phyloP scores from a whole-genome alignment of 2,329 filamentous ascomycete species.

The Coleophoma eucalyptorum region DNA sequence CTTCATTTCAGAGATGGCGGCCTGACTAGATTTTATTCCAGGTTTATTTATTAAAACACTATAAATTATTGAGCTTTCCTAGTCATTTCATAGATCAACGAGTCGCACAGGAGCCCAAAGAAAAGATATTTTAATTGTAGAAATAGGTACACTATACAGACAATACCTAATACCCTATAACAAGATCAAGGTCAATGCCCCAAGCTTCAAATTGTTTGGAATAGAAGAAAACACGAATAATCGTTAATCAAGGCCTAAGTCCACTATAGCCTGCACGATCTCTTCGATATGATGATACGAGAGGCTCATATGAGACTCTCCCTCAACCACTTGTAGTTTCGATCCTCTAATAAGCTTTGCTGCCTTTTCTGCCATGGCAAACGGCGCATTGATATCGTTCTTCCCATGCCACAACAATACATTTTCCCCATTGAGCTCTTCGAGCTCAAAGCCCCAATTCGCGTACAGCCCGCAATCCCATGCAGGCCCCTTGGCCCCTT shows the following conservation, averaged over 20 bases:
- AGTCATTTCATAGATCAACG: too few species aligned
- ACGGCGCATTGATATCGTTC: constrained; percentile 11
- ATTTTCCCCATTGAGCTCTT: constrained; percentile 6
- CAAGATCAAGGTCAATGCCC: too few species aligned
- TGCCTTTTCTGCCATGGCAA: constrained; percentile 9
- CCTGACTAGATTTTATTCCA: too few species aligned
- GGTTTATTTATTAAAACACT: too few species aligned
- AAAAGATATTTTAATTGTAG: too few species aligned
- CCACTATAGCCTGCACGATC: not conserved
- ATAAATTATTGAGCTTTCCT: too few species aligned
- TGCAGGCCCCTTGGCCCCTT: constrained; percentile 6
- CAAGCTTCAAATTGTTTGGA: too few species aligned
- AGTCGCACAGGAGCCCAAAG: too few species aligned
- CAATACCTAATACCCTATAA: too few species aligned
- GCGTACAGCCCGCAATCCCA: constrained; percentile 5
- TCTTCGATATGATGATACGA: constrained; percentile 6
- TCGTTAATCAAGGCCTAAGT: not conserved
- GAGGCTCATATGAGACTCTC: constrained; percentile 10
- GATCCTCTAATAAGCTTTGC: constrained; percentile 1
- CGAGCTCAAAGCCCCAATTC: constrained; percentile 12
- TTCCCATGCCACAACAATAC: constrained; percentile 14
- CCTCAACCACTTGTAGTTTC: constrained; percentile 6
- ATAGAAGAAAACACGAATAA: not conserved
- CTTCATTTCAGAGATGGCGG: too few species aligned
- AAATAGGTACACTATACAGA: too few species aligned